These are phyloP conservation scores for Neoboletus magnificus DNA, from an alignment of 768 basidiomycete genomes.

Conservation along the genomic window DNA sequence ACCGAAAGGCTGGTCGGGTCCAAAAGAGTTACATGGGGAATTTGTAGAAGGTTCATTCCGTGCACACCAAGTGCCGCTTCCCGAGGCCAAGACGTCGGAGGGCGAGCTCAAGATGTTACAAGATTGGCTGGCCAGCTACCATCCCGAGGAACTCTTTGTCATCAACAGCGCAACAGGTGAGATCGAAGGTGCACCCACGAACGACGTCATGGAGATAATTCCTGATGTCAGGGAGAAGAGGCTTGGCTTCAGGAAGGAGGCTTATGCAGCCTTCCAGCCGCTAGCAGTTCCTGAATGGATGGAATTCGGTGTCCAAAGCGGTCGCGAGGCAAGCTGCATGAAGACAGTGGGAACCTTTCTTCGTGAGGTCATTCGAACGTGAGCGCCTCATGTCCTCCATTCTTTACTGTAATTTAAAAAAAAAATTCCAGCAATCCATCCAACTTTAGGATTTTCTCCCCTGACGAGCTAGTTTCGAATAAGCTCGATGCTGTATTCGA, in stretches of 20 bases:
- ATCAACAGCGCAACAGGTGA: background rate
- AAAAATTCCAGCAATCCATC: slow-evolving; percentile 57
- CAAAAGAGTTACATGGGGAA: slow-evolving; percentile 62
- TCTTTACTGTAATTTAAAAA: background rate
- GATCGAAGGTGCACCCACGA: slow-evolving; percentile 47
- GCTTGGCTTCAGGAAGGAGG: slow-evolving; percentile 68
- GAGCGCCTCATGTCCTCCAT: slow-evolving; percentile 15
- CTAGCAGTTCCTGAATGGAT: slow-evolving; percentile 69
- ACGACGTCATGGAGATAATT: slow-evolving; percentile 56
- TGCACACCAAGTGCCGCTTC: slow-evolving; percentile 87
- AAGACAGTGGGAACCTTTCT: slow-evolving; percentile 60
- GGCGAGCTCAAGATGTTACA: slow-evolving; percentile 64
- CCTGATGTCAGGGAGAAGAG: slow-evolving; percentile 56
- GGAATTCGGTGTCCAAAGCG: slow-evolving; percentile 47
- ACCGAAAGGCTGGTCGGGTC: slow-evolving; percentile 78
- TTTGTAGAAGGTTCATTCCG: slow-evolving; percentile 79
- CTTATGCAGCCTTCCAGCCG: slow-evolving; percentile 58
- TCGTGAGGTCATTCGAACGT: slow-evolving; percentile 55
- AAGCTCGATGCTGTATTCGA: slow-evolving; percentile 83
- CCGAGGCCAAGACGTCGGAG: slow-evolving; percentile 58
- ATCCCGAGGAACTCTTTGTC: slow-evolving; percentile 63
- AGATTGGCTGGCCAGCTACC: slow-evolving; percentile 73
- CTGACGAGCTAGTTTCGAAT: slow-evolving; percentile 85
- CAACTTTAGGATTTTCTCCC: slow-evolving; percentile 85
- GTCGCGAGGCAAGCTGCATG: slow-evolving; percentile 72